Evolutionary conservation across 352 stramenopile species (phyloP).

Genomic region (Nothophytophthora sp.): DNA sequence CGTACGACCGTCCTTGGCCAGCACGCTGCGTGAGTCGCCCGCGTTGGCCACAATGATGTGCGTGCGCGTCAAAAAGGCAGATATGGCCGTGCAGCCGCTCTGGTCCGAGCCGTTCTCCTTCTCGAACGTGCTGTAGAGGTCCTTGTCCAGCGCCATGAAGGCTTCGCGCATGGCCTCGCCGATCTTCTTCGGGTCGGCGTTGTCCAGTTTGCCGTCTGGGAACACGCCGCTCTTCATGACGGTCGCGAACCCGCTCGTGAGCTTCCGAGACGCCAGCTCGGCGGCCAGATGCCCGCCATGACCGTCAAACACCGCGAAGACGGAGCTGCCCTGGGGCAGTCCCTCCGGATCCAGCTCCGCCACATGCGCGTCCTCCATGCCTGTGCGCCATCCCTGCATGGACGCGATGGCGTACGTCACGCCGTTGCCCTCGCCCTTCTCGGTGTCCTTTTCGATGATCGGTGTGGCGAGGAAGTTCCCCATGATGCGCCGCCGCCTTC

Average conservation of each 20-base stretch:
- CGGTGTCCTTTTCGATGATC: slow-evolving; percentile 79
- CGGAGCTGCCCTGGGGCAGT: slow-evolving; percentile 47
- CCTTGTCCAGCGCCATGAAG: slow-evolving; percentile 66
- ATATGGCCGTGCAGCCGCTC: slow-evolving; percentile 80
- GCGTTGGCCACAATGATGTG: slow-evolving; percentile 85
- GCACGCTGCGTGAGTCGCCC: slow-evolving; percentile 79
- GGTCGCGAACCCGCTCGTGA: slow-evolving; percentile 38
- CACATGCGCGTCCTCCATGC: slow-evolving; percentile 84
- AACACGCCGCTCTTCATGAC: slow-evolving; percentile 44
- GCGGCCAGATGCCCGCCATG: slow-evolving; percentile 67
- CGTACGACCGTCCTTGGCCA: slow-evolving; percentile 47
- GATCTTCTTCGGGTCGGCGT: slow-evolving; percentile 50
- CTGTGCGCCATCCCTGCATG: slow-evolving; percentile 86
- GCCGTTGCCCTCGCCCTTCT: slow-evolving; percentile 47
- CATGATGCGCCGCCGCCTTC: too few relatives aligned
- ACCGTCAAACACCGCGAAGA: slow-evolving; percentile 85
- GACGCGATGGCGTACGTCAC: slow-evolving; percentile 64
- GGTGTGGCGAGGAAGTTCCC: slow-evolving; percentile 81
- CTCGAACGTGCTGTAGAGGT: slow-evolving; percentile 56
- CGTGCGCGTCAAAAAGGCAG: slow-evolving; percentile 59
- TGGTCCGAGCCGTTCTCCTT: slow-evolving; percentile 56
- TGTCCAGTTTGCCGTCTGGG: slow-evolving; percentile 24
- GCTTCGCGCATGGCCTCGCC: slow-evolving; percentile 57
- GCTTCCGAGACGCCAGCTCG: slow-evolving; percentile 44
- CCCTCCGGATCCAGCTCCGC: slow-evolving; percentile 43